Conservation (phyloP, 2,329 filamentous ascomycete species). For the Amauroascus niger region DNA sequence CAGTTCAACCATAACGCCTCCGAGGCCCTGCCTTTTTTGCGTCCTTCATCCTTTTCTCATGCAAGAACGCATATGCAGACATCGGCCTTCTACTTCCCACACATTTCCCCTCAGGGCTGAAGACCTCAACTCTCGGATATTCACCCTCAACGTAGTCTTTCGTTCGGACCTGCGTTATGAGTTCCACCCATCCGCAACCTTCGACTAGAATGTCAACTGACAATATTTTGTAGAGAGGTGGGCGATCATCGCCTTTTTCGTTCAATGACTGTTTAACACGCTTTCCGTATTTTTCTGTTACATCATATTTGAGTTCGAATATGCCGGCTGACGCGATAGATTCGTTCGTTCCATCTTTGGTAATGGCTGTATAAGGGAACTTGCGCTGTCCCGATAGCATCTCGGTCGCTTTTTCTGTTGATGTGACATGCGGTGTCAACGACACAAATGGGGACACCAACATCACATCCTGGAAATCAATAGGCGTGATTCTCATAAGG, state of each 20-base stretch:
- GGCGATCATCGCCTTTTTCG: background rate
- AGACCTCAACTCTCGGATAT: slow-evolving; percentile 73
- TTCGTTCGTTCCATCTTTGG: slow-evolving; percentile 47
- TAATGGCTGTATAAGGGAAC: slow-evolving; percentile 54
- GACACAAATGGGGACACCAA: slow-evolving; percentile 82
- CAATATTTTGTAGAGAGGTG: slow-evolving; percentile 45
- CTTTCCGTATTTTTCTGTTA: slow-evolving; percentile 68
- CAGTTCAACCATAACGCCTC: slow-evolving; percentile 12
- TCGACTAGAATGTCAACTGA: slow-evolving; percentile 80
- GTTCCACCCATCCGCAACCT: slow-evolving; percentile 85
- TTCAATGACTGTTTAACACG: slow-evolving; percentile 41
- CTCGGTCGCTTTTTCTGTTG: slow-evolving; percentile 66
- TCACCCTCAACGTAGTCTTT: slow-evolving; percentile 28
- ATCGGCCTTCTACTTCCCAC: slow-evolving; percentile 16
- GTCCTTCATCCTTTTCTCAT: slow-evolving; percentile 22
- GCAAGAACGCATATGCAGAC: slow-evolving; percentile 9
- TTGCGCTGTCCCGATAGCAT: slow-evolving; percentile 58
- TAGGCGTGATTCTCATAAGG: slow-evolving; percentile 76
- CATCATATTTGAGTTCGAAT: slow-evolving; percentile 68
- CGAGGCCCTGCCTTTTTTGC: slow-evolving; percentile 26
- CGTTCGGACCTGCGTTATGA: slow-evolving; percentile 69
- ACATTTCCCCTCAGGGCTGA: slow-evolving; percentile 59
- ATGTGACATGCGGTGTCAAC: slow-evolving; percentile 63
- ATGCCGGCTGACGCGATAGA: slow-evolving; percentile 61
- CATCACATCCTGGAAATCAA: slow-evolving; percentile 54